phyloP scores from a whole-genome alignment of 306 rosid genomes.

The Trifolium fragiferum region DNA sequence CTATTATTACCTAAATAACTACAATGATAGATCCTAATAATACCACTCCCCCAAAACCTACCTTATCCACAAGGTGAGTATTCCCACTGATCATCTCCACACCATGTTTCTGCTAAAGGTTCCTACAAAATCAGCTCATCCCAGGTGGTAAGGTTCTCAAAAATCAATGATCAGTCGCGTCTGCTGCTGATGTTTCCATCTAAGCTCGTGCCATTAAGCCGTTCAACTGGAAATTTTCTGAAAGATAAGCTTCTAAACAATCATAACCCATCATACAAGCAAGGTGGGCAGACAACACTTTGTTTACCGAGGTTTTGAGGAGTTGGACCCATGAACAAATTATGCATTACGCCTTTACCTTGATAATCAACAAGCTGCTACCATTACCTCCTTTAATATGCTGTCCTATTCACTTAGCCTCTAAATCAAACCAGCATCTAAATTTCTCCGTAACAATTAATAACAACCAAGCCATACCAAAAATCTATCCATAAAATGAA shows the following conservation, averaged over 20 bases:
- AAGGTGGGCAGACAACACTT: neutral
- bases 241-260: neutral
- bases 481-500: neutral
- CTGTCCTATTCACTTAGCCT: neutral
- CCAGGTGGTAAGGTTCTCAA: neutral
- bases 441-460: neutral
- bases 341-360: neutral
- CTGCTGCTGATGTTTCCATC: neutral
- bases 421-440: conserved; percentile 3
- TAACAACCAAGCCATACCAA: neutral
- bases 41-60: neutral
- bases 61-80: neutral
- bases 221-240: neutral
- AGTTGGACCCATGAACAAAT: neutral
- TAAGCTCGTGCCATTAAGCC: neutral
- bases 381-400: neutral
- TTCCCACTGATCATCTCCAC: neutral
- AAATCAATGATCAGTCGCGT: neutral
- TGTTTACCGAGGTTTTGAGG: neutral
- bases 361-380: neutral
- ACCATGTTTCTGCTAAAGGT: neutral
- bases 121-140: neutral
- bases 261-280: neutral
- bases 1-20: neutral
- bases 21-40: neutral